These are phyloP conservation scores for Aquilaria yunnanensis DNA, from an alignment of 345 rosid genomes.

Conservation along the genomic window DNA sequence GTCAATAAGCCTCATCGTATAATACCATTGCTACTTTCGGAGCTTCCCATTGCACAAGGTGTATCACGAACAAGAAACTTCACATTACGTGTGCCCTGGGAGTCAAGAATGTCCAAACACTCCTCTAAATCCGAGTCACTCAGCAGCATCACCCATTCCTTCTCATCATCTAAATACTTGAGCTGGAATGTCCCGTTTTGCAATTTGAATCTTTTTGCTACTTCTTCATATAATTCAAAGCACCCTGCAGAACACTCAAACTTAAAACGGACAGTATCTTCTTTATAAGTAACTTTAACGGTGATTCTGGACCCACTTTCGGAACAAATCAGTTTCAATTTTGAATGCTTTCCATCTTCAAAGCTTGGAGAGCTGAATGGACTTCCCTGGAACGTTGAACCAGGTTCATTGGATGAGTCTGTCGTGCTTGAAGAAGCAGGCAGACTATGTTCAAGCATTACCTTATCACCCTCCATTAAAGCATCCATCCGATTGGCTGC, in stretches of 20 bases:
- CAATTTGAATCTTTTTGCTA: slow-evolving; percentile 65
- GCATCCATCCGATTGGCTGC: slow-evolving; percentile 33
- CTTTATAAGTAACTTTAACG: slow-evolving; percentile 76
- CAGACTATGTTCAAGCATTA: slow-evolving; percentile 33
- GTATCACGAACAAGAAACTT: slow-evolving; percentile 65
- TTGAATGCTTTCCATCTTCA: slow-evolving; percentile 36
- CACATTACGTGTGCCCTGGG: slow-evolving; percentile 41
- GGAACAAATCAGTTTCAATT: slow-evolving; percentile 19
- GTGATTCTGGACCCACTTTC: slow-evolving; percentile 44
- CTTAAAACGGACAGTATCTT: slow-evolving; percentile 72
- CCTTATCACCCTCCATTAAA: slow-evolving; percentile 35
- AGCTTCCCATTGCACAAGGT: slow-evolving; percentile 46
- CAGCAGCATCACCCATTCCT: slow-evolving; percentile 82
- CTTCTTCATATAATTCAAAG: slow-evolving; percentile 68
- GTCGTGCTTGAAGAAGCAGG: slow-evolving; percentile 50
- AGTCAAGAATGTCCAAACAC: slow-evolving; percentile 71
- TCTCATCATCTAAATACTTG: slow-evolving; percentile 83
- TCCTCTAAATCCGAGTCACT: slow-evolving; percentile 77
- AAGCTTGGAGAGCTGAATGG: slow-evolving; percentile 51
- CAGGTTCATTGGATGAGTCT: slow-evolving; percentile 63
- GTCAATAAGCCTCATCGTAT: slow-evolving; percentile 26
- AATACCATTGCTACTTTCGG: slow-evolving; percentile 55
- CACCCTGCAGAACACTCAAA: slow-evolving; percentile 58
- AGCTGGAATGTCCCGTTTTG: slow-evolving; percentile 67
- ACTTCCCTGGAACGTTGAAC: slow-evolving; percentile 42